Evolutionary conservation across 768 basidiomycete species (phyloP).

Genomic region (Lyophyllum semitale): DNA sequence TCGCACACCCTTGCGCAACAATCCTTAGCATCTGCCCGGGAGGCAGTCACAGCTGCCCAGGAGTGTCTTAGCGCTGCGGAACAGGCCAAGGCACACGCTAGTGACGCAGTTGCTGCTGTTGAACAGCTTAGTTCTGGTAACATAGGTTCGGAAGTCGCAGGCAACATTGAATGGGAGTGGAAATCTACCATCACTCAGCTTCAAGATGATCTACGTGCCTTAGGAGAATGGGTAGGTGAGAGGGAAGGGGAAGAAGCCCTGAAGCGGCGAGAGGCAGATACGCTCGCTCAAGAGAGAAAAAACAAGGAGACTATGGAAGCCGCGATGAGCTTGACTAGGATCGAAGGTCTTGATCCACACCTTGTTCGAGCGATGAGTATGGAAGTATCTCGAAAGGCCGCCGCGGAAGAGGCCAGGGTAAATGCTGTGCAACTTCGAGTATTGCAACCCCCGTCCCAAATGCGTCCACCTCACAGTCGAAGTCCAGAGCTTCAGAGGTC

Average conservation of each 20-base stretch:
- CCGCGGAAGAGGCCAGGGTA: background rate
- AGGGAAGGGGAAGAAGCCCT: conserved; percentile 18
- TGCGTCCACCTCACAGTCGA: background rate
- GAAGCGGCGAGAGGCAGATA: conserved; percentile 15
- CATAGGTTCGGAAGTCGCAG: background rate
- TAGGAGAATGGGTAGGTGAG: conserved; percentile 18
- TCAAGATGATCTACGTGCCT: conserved; percentile 17
- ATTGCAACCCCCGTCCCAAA: background rate
- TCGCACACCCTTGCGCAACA: conserved; percentile 31
- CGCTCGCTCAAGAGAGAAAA: conserved; percentile 11
- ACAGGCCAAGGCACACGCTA: conserved; percentile 20
- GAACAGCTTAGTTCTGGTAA: conserved; percentile 14
- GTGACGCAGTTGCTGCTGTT: conserved; percentile 25
- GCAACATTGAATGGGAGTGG: conserved; percentile 13
- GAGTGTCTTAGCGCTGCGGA: conserved; percentile 25
- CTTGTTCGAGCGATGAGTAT: background rate
- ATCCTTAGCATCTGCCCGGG: conserved; percentile 26
- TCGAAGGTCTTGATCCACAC: background rate
- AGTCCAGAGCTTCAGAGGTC: background rate
- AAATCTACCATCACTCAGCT: conserved; percentile 7
- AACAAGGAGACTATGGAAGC: conserved; percentile 1
- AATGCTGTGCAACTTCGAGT: background rate
- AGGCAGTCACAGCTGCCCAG: conserved; percentile 27
- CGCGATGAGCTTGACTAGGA: background rate
- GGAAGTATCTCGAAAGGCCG: background rate